Percentiles rank a stretch among this genome's conserved stretches.
Conservation (phyloP, 2,329 filamentous ascomycete species). For the Pseudogymnoascus sp. region DNA sequence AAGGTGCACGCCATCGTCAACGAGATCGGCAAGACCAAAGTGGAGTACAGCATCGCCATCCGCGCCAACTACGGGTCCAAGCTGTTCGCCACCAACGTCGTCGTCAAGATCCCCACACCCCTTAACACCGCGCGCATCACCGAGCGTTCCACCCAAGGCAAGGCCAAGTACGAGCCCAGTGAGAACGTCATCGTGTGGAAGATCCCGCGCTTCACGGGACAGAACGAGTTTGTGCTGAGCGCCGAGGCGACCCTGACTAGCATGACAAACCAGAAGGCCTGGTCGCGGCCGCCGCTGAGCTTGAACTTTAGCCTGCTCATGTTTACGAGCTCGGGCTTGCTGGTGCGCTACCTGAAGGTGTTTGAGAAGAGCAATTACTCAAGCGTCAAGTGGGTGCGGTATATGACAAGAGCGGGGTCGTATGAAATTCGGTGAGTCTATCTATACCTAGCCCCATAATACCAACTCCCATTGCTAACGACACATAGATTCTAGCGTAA, state of each 20-base stretch:
- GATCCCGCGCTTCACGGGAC: slow-evolving; percentile 96
- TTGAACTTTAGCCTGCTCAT: slow-evolving; percentile 91
- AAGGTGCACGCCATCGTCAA: slow-evolving; percentile 99
- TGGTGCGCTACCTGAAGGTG: slow-evolving; percentile 94
- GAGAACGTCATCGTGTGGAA: slow-evolving; percentile 99
- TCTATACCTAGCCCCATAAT: background rate
- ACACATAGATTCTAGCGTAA: background rate
- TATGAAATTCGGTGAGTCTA: slow-evolving; percentile 78
- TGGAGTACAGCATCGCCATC: slow-evolving; percentile 97
- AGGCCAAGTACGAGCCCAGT: slow-evolving; percentile 96
- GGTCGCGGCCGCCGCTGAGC: slow-evolving; percentile 88
- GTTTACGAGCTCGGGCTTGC: slow-evolving; percentile 90
- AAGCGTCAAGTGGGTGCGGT: slow-evolving; percentile 97
- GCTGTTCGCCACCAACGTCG: slow-evolving; percentile 93
- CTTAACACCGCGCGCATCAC: slow-evolving; percentile 93
- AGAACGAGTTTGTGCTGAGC: slow-evolving; percentile 90
- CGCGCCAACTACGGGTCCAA: slow-evolving; percentile 96
- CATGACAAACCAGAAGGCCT: slow-evolving; percentile 97
- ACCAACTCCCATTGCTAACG: background rate
- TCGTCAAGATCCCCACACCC: slow-evolving; percentile 89
- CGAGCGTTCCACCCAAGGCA: slow-evolving; percentile 88
- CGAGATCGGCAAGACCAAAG: slow-evolving; percentile 92
- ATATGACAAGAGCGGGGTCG: slow-evolving; percentile 96
- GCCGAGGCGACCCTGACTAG: slow-evolving; percentile 89
- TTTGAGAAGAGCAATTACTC: slow-evolving; percentile 99